These are phyloP conservation scores for Colletotrichum lindemuthianum DNA, from an alignment of 2,329 filamentous ascomycete species.

Conservation along the genomic window DNA sequence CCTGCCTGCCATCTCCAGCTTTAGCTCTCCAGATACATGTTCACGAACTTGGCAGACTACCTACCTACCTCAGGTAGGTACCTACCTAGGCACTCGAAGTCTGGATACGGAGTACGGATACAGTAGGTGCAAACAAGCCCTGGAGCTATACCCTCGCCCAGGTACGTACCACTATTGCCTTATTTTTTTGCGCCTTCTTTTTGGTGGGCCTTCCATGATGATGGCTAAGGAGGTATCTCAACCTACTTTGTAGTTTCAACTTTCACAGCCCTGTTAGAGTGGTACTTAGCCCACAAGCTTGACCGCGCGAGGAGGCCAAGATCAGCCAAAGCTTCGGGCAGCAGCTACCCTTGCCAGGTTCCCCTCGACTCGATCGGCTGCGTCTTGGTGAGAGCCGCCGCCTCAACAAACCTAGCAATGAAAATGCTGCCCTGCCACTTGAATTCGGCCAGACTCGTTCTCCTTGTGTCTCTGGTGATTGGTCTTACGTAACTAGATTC, in stretches of 20 bases:
- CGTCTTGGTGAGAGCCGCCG: conserved; percentile 29
- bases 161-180: no score
- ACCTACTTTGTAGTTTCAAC: neutral
- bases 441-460: conserved; percentile 26
- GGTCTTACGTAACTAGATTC: conserved; percentile 4
- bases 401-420: conserved; percentile 34
- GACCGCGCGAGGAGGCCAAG: conserved; percentile 14
- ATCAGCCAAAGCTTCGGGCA: neutral
- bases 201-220: conserved; percentile 16
- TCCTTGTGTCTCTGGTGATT: conserved; percentile 24
- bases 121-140: no score
- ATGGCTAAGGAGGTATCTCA: conserved; percentile 4
- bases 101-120: neutral
- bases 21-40: conserved; percentile 8
- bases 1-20: conserved; percentile 6
- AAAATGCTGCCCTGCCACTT: conserved; percentile 24
- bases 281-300: conserved; percentile 20
- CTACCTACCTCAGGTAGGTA: no score
- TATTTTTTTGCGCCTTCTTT: conserved; percentile 24
- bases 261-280: conserved; percentile 28
- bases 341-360: conserved; percentile 29
- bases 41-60: conserved; percentile 4
- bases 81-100: conserved; percentile 9
- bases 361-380: conserved; percentile 18
- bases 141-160: no score